These are phyloP conservation scores for Triticum timopheevii DNA, from an alignment of 176 grass and related monocot genomes.

Conservation along the genomic window DNA sequence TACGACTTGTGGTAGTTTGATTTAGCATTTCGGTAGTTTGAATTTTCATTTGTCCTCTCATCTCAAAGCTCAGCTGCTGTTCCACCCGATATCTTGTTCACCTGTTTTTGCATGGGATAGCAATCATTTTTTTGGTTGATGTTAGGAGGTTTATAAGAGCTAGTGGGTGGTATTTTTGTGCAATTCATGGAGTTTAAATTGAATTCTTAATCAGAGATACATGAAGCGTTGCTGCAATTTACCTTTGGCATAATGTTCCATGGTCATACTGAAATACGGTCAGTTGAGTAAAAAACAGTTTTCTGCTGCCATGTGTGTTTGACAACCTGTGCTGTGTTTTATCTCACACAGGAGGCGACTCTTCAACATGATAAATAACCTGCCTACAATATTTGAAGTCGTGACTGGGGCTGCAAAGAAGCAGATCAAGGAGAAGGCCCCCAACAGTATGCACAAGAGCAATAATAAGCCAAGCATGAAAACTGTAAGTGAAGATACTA, in stretches of 20 bases:
- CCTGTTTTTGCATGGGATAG: not conserved
- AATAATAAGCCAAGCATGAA: conserved; percentile 63
- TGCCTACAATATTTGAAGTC: conserved; percentile 97
- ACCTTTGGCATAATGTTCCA: not conserved
- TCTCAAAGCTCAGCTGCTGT: not conserved
- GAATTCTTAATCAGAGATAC: no score
- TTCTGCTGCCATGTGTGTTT: conserved; percentile 1
- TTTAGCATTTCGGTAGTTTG: not conserved
- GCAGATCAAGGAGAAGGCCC: conserved; percentile 81
- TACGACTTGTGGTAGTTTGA: not conserved
- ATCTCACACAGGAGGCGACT: conserved; percentile 60
- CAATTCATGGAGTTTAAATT: no score
- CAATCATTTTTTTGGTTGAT: not conserved
- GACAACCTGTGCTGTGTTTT: not conserved
- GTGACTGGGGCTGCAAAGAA: conserved; percentile 84
- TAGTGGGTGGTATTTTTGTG: no score
- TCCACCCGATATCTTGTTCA: not conserved
- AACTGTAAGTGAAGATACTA: conserved; percentile 47
- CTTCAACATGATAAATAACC: conserved; percentile 94
- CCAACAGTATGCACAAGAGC: conserved; percentile 72
- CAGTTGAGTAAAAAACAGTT: conserved; percentile 4
- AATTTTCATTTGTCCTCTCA: not conserved
- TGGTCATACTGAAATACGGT: not conserved
- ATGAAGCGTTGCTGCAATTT: no score
- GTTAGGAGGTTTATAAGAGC: no score